phyloP scores from a whole-genome alignment of 2,329 filamentous ascomycete species.

The Arachnopeziza araneosa region DNA sequence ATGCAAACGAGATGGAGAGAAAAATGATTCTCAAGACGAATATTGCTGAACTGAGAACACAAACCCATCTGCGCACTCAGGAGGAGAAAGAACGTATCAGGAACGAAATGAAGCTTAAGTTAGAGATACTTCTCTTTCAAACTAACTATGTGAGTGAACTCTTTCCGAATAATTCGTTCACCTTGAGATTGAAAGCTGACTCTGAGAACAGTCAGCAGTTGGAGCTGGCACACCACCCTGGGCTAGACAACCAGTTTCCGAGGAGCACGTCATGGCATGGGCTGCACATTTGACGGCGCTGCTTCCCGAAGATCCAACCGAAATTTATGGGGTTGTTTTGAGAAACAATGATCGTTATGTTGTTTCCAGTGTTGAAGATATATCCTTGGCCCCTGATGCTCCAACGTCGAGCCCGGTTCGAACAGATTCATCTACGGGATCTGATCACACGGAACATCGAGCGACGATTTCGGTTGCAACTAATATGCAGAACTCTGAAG shows the following conservation, averaged over 20 bases:
- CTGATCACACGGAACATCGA: neutral
- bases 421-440: neutral
- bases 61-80: neutral
- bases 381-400: neutral
- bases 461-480: neutral
- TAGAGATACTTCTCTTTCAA: neutral
- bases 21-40: neutral
- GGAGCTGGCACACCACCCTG: neutral
- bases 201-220: neutral
- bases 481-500: too few relatives aligned
- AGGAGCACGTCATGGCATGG: neutral
- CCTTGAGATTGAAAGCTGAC: neutral
- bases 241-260: neutral
- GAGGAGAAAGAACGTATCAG: neutral
- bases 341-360: neutral
- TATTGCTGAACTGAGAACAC: neutral
- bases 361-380: neutral
- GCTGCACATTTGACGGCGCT: neutral
- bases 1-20: neutral
- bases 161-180: neutral
- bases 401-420: neutral
- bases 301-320: neutral
- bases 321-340: neutral
- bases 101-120: neutral
- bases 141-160: neutral